Evolutionary conservation across 2,329 filamentous ascomycete species (phyloP).

Genomic region (Zasmidium citrigriseum): DNA sequence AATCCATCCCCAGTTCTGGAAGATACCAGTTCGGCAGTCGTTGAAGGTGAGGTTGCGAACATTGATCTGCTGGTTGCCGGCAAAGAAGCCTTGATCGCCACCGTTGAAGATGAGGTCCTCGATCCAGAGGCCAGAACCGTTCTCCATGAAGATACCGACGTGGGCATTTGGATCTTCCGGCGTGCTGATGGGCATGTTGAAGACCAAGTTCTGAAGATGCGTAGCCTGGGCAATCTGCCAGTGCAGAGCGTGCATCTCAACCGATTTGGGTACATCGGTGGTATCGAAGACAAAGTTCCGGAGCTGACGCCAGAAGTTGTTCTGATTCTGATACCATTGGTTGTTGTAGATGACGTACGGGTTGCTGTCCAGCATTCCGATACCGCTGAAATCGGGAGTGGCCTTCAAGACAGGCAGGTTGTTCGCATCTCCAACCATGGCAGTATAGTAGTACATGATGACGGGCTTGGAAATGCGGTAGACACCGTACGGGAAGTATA

Average conservation of each 20-base stretch:
- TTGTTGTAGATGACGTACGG: slow-evolving; percentile 34
- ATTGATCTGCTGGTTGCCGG: slow-evolving; percentile 87
- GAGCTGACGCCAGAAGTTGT: slow-evolving; percentile 58
- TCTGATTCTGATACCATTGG: slow-evolving; percentile 38
- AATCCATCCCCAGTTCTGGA: slow-evolving; percentile 90
- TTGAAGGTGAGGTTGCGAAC: slow-evolving; percentile 81
- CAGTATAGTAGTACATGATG: slow-evolving; percentile 87
- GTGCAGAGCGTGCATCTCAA: slow-evolving; percentile 56
- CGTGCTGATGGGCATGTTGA: slow-evolving; percentile 46
- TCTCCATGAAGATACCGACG: slow-evolving; percentile 63
- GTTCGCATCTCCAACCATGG: slow-evolving; percentile 80
- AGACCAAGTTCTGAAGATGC: slow-evolving; percentile 59
- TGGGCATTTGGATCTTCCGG: slow-evolving; percentile 45
- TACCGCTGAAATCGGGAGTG: slow-evolving; percentile 31
- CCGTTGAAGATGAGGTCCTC: slow-evolving; percentile 81
- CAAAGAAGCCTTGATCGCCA: slow-evolving; percentile 73
- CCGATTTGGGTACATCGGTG: slow-evolving; percentile 24
- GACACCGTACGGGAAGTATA: slow-evolving; percentile 89
- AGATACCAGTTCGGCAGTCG: slow-evolving; percentile 77
- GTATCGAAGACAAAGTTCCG: slow-evolving; percentile 60
- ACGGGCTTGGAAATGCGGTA: slow-evolving; percentile 80
- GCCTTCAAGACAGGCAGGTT: slow-evolving; percentile 62
- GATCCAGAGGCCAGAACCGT: slow-evolving; percentile 74
- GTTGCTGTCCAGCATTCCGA: slow-evolving; percentile 35
- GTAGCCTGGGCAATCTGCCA: slow-evolving; percentile 69